Percentiles rank a stretch among this genome's conserved stretches.
Conservation (phyloP, 2,329 filamentous ascomycete species). For the Eutypella sp. region DNA sequence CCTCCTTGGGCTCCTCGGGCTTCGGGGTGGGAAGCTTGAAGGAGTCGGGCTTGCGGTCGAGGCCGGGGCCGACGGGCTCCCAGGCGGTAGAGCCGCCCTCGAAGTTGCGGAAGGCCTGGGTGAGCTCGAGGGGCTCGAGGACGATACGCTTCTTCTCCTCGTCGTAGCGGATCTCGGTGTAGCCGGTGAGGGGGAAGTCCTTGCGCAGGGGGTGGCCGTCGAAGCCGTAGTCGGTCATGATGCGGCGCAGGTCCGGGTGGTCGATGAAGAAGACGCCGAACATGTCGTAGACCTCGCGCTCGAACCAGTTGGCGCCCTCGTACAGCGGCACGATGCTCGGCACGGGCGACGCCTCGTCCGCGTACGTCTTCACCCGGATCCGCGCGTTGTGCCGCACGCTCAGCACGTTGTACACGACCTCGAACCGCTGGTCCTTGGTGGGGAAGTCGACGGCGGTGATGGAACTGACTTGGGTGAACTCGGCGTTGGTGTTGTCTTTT, state of each 20-base stretch:
- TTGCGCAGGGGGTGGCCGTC: conserved; percentile 96
- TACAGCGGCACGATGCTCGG: conserved; percentile 82
- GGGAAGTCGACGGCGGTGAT: conserved; percentile 96
- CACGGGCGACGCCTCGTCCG: conserved; percentile 90
- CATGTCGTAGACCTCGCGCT: conserved; percentile 94
- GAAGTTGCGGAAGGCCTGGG: conserved; percentile 97
- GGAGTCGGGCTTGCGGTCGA: conserved; percentile 73
- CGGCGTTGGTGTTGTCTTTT: conserved; percentile 95
- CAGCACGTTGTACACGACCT: conserved; percentile 96
- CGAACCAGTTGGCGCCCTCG: conserved; percentile 98
- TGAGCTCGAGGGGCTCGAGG: conserved; percentile 94
- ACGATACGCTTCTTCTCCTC: conserved; percentile 99
- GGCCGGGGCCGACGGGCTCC: conserved; percentile 63
- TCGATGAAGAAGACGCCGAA: conserved; percentile 96
- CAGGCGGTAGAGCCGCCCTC: conserved; percentile 75
- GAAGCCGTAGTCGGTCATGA: conserved; percentile 99
- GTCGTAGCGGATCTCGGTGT: conserved; percentile 96
- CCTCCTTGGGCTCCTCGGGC: conserved; percentile 86
- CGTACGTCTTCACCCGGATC: conserved; percentile 97
- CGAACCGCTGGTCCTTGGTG: conserved; percentile 90
- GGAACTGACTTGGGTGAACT: conserved; percentile 89
- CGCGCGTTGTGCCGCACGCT: conserved; percentile 94
- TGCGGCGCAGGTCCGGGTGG: conserved; percentile 91
- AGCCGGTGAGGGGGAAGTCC: conserved; percentile 96
- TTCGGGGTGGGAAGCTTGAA: conserved; percentile 96